These are phyloP conservation scores for Capniomyces stellatus DNA, from an alignment of 371 early-diverging fungal genomes.

Conservation along the genomic window DNA sequence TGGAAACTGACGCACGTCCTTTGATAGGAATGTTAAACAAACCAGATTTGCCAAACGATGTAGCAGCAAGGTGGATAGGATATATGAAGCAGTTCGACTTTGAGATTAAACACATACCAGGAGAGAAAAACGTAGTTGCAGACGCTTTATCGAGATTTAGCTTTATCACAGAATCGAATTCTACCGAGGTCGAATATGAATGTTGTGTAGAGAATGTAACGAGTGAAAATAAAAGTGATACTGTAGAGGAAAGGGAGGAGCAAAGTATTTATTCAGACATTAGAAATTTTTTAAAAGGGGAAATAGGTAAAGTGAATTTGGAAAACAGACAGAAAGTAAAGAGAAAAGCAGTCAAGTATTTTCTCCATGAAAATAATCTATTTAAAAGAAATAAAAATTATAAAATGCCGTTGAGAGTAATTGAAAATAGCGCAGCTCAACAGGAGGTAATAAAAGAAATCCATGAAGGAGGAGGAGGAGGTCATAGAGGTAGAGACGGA, in stretches of 20 bases:
- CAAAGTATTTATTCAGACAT: no score
- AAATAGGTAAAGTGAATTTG: no score
- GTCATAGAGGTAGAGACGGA: constrained; percentile 6
- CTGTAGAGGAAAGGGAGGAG: no score
- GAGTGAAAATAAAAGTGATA: no score
- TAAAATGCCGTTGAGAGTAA: constrained; percentile 1
- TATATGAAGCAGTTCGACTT: constrained; percentile 5
- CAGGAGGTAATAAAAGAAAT: background rate
- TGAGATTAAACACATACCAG: constrained; percentile 4
- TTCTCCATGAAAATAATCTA: background rate
- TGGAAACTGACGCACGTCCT: constrained; percentile 5
- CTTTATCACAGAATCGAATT: background rate
- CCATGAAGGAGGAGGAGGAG: constrained; percentile 3
- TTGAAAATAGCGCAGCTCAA: background rate
- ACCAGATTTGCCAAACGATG: constrained; percentile 2
- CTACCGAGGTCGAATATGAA: background rate
- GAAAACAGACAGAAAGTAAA: no score
- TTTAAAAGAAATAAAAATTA: background rate
- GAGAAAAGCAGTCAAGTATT: constrained; percentile 1
- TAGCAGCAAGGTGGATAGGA: constrained; percentile 3
- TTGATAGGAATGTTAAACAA: constrained; percentile 6
- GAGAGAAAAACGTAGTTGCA: constrained; percentile 4
- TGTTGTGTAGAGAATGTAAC: no score
- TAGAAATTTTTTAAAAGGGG: no score
- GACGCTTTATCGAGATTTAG: constrained; percentile 2